Percentiles rank a stretch among this genome's conserved stretches.
Evolutionary conservation across 2,329 filamentous ascomycete species (phyloP).

Genomic region (Microsporum audouinii): DNA sequence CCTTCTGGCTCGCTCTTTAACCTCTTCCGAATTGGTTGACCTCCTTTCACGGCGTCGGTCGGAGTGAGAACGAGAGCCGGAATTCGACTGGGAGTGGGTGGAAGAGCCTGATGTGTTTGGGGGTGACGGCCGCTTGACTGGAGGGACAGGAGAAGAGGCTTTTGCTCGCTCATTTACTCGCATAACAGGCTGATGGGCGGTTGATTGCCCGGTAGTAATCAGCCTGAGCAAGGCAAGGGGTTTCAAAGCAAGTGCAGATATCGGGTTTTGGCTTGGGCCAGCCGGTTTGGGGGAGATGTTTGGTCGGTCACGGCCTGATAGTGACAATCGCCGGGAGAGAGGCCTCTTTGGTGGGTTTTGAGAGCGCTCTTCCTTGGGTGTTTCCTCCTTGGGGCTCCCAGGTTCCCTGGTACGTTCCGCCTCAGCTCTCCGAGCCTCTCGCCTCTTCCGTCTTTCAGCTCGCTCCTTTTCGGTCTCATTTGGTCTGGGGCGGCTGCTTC

Average conservation of each 20-base stretch:
- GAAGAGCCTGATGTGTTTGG: constrained; percentile 22
- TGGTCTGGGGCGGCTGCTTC: neutral
- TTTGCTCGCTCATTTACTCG: constrained; percentile 26
- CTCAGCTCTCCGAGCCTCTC: constrained; percentile 15
- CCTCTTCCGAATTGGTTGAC: neutral
- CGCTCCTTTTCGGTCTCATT: constrained; percentile 17
- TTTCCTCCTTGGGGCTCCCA: constrained; percentile 13
- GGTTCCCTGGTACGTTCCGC: constrained; percentile 15
- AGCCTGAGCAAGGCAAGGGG: constrained; percentile 19
- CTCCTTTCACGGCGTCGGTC: neutral
- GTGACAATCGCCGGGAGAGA: neutral
- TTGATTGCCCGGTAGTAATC: constrained; percentile 31
- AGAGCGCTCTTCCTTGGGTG: neutral
- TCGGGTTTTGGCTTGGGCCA: constrained; percentile 21
- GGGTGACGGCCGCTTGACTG: constrained; percentile 13
- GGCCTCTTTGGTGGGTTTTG: neutral
- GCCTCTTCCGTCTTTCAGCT: constrained; percentile 18
- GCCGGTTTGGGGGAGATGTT: constrained; percentile 14
- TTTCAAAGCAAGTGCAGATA: constrained; percentile 15
- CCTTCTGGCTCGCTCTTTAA: neutral
- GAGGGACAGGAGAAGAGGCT: neutral
- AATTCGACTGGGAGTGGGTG: constrained; percentile 21
- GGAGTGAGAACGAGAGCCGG: constrained; percentile 8
- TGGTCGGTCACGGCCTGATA: constrained; percentile 3
- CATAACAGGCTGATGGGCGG: constrained; percentile 30